Conservation (phyloP, 805 yeast genomes). For the Tanozyma kutaoensis region DNA sequence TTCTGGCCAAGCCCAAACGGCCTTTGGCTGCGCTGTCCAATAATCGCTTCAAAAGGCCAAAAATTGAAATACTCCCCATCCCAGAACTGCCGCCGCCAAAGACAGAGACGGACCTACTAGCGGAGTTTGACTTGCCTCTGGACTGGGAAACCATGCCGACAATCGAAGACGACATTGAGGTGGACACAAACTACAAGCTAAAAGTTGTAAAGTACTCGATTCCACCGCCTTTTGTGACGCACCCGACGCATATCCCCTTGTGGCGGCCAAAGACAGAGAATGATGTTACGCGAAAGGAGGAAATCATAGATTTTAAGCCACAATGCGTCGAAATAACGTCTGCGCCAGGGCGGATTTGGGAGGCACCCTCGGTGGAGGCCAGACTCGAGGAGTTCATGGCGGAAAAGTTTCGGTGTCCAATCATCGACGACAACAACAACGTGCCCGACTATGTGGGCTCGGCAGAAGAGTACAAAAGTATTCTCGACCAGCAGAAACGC, state of each 20-base stretch:
- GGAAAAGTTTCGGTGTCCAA: constrained; percentile 17
- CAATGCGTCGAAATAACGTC: too few species aligned
- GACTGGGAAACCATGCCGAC: background rate
- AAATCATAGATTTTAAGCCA: constrained; percentile 15
- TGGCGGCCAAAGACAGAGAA: constrained; percentile 27
- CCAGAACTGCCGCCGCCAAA: too few species aligned
- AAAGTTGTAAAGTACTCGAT: constrained; percentile 17
- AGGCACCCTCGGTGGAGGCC: constrained; percentile 15
- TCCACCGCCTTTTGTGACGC: constrained; percentile 23
- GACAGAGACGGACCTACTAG: background rate
- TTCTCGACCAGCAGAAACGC: constrained; percentile 38
- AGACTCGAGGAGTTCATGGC: constrained; percentile 15
- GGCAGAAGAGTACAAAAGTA: constrained; percentile 45
- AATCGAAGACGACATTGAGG: constrained; percentile 1
- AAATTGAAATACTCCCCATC: too few species aligned
- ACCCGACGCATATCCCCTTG: constrained; percentile 30
- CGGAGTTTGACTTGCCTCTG: constrained; percentile 1
- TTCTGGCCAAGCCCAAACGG: too few species aligned
- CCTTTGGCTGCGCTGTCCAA: too few species aligned
- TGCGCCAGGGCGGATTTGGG: too few species aligned
- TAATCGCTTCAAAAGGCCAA: too few species aligned
- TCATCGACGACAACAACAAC: constrained; percentile 21
- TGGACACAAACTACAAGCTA: constrained; percentile 11
- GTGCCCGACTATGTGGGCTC: constrained; percentile 18
- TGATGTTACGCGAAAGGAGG: too few species aligned